Percentiles rank a stretch among this genome's conserved stretches.
Conservation (phyloP, 768 basidiomycete species). For the Termitomyces sp. region DNA sequence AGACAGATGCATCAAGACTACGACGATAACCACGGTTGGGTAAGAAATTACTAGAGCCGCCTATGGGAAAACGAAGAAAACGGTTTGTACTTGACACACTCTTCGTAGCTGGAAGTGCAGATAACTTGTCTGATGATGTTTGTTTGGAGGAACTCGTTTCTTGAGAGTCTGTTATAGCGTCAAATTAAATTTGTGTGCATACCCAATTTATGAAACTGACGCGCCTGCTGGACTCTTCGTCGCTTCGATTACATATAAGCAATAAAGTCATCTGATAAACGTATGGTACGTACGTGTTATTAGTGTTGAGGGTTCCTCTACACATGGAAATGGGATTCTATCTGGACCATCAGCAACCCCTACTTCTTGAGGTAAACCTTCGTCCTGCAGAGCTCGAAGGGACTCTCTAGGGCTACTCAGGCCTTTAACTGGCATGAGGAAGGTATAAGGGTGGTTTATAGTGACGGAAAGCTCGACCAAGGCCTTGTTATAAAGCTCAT, state of each 20-base stretch:
- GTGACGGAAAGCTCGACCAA: not conserved
- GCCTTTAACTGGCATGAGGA: not conserved
- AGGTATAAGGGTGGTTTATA: not conserved
- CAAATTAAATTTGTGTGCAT: not conserved
- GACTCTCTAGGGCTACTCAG: not conserved
- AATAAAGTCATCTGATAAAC: not conserved
- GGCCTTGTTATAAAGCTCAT: constrained; percentile 1
- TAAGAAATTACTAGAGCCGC: constrained; percentile 18
- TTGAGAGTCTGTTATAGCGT: constrained; percentile 18
- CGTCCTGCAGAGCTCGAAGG: not conserved
- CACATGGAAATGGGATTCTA: constrained; percentile 5
- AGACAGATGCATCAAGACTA: constrained; percentile 35
- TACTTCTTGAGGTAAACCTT: not conserved
- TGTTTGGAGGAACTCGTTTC: constrained; percentile 41
- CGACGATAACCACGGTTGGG: constrained; percentile 27
- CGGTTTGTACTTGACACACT: constrained; percentile 28
- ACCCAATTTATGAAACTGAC: not conserved
- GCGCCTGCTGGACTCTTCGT: not conserved
- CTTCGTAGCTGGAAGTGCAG: constrained; percentile 27
- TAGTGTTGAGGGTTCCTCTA: not conserved
- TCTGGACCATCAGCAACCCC: not conserved
- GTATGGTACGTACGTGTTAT: not conserved
- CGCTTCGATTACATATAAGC: not conserved
- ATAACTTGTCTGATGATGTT: constrained; percentile 39
- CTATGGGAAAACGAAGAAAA: constrained; percentile 26